Percentiles rank a stretch among this genome's conserved stretches.
These are phyloP conservation scores for Blastocystis sp. DNA, from an alignment of 352 stramenopile genomes.

Conservation along the genomic window DNA sequence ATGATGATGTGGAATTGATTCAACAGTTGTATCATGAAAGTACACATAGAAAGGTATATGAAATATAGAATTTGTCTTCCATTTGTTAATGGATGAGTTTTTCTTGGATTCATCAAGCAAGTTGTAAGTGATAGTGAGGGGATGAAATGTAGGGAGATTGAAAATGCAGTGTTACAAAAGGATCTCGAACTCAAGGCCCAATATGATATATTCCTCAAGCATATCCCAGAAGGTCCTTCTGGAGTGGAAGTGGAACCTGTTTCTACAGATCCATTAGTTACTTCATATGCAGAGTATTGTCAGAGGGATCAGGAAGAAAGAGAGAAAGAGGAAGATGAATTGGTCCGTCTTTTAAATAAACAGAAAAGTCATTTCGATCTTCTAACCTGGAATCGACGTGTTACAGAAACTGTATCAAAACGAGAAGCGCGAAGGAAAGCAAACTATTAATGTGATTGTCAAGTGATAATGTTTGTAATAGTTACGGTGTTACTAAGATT, in stretches of 20 bases:
- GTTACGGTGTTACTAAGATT: not conserved
- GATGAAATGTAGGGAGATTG: not conserved
- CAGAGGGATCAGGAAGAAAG: not conserved
- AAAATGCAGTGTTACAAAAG: not conserved
- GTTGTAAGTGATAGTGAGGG: not conserved
- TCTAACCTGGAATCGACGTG: not conserved
- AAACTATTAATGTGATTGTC: not conserved
- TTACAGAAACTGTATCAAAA: not conserved
- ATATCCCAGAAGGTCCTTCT: not conserved
- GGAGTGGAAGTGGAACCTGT: not conserved
- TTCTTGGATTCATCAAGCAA: not conserved
- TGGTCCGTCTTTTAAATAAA: not conserved
- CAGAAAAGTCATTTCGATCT: not conserved
- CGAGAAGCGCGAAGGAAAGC: not conserved
- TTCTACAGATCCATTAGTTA: not conserved
- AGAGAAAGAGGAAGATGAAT: not conserved
- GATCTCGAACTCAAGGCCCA: not conserved
- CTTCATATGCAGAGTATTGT: not conserved
- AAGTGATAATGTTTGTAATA: not conserved
- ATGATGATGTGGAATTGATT: slow-evolving; percentile 15
- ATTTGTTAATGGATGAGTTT: slow-evolving; percentile 3
- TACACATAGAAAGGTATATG: not conserved
- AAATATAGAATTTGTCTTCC: slow-evolving; percentile 1
- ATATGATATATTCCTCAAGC: not conserved
- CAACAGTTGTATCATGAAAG: slow-evolving; percentile 3